Evolutionary conservation across 176 grass and related monocot genomes (phyloP), one percentile per base, ranked within the genome.

Genomic region (Hyparrhenia diplandra): DNA sequence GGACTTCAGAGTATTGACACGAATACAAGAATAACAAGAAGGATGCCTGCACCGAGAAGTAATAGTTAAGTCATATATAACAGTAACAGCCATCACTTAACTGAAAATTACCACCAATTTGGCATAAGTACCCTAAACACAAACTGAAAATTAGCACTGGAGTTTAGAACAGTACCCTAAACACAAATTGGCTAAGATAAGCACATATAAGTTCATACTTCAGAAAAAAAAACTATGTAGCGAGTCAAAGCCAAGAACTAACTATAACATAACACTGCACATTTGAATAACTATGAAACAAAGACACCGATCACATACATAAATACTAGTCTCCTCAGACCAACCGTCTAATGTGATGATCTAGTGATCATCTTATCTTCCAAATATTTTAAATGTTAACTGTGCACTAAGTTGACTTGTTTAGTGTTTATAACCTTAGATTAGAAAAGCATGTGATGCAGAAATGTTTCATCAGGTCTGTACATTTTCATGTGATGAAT

Each of bases 21-120:
- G 90, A 71, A 98, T 87, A 77, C 88, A 98, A 85, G 86, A 98
- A 77, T 98, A 95, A 70, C 86, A 76, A 75, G 95, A 95, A 41
- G 95, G 95, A 49, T 80, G 82, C 88, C 95, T 98, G 70, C 68
- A 64, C 62, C 86, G 46, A 59, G 57, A 85, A n/a, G n/a, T n/a
- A n/a, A n/a, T n/a, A n/a, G n/a, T n/a, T n/a, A n/a, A n/a, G n/a
- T n/a, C n/a, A n/a, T n/a, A n/a, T n/a, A n/a, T n/a, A n/a, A 82
- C 67, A 79, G 39, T 31, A 78, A 68, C 42, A 43, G 8, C 16
- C 39, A 2, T 77, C 25, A 66, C 6, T 35, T n/a, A 34, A 39
- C 25, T 65, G 10, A 63, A 73, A 67, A 67, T 61, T 76, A 42
- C 34, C 47, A 73, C 3, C 2, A 8, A 66, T n/a, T 34, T 17